Evolutionary conservation across 140 eudicot species (phyloP), one percentile per base, ranked within the genome.

Genomic region (Anethum foeniculum): DNA sequence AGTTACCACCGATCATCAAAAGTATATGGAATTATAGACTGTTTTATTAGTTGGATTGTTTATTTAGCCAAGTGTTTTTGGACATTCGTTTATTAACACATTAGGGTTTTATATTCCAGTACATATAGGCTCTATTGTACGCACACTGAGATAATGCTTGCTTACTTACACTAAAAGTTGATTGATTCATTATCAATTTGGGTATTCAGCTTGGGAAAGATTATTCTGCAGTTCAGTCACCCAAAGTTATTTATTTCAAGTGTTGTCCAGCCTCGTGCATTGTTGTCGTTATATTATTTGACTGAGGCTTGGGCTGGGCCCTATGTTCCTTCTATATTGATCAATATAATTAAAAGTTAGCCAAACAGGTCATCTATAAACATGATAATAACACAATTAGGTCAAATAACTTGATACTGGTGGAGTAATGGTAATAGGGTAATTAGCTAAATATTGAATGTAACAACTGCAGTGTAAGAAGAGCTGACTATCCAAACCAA

Each of bases 401-500:
- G 71, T 25, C 14, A 62, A 60, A 62, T 62, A 10, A 25, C 27
- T 62, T 62, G 71, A 32, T n/a, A 23, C 18, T 1, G 12, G 25
- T 12, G 30, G 18, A 11, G 71, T 30, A 36, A 4, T 65, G 34
- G 58, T 19, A 71, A 21, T 3, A 71, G 47, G 8, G 44, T 18
- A 41, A 76, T 4, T 41, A 65, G 3, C 39, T 60, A 62, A 32
- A 46, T 41, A 25, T 12, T 54, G 60, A 46, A 78, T 77, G 43
- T 18, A 71, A 74, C 19, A 21, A 12, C 36, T 18, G 25, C 46
- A 52, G 41, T 77, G 46, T 75, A 75, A 18, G 36, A n/a, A 49
- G 71, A 11, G 8, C 43, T 65, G 46, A 16, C 75, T 27, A 81
- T 83, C 60, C 41, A 71, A 43, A 81, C 89, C 80, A 85, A 90